A percentile compares a stretch with the other conserved stretches of the same genome.
These are phyloP conservation scores for Cicer cuneatum DNA, from an alignment of 306 rosid genomes.

Conservation along the genomic window DNA sequence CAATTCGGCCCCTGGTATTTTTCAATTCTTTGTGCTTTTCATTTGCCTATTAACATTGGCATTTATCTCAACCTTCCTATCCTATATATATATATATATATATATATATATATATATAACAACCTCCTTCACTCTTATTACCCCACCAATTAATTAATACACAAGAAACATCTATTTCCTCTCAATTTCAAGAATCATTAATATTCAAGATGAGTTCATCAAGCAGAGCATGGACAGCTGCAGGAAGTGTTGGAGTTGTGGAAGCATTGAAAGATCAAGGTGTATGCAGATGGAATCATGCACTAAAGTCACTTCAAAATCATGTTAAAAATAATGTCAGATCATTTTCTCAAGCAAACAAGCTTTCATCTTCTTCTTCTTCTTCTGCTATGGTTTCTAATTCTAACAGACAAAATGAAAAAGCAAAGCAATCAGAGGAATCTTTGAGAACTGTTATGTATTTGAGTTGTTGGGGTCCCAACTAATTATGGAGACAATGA, in stretches of 20 bases:
- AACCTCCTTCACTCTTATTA: not conserved
- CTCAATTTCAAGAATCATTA: not conserved
- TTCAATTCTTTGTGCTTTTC: no score
- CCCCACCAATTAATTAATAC: not conserved
- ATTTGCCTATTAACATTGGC: no score
- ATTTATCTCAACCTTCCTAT: no score
- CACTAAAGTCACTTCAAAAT: constrained; percentile 49
- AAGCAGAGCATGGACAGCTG: constrained; percentile 51
- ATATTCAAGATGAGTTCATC: constrained; percentile 43
- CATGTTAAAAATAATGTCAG: constrained; percentile 45
- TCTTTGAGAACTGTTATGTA: constrained; percentile 70
- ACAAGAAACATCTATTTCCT: not conserved
- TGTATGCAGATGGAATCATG: constrained; percentile 58
- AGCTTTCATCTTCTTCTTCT: constrained; percentile 45
- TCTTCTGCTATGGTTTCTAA: constrained; percentile 48
- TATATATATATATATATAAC: not conserved
- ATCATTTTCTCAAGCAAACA: constrained; percentile 51
- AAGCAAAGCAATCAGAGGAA: constrained; percentile 58
- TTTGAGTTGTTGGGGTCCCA: constrained; percentile 57
- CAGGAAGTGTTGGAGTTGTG: constrained; percentile 48
- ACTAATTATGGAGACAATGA: not conserved
- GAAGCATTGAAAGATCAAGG: constrained; percentile 71
- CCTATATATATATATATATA: not conserved
- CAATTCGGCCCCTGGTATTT: no score
- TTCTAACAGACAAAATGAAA: constrained; percentile 41